Base-by-base conservation (phyloP, 1,284 basidiomycete genomes). In the Ganoderma meredithae region DNA sequence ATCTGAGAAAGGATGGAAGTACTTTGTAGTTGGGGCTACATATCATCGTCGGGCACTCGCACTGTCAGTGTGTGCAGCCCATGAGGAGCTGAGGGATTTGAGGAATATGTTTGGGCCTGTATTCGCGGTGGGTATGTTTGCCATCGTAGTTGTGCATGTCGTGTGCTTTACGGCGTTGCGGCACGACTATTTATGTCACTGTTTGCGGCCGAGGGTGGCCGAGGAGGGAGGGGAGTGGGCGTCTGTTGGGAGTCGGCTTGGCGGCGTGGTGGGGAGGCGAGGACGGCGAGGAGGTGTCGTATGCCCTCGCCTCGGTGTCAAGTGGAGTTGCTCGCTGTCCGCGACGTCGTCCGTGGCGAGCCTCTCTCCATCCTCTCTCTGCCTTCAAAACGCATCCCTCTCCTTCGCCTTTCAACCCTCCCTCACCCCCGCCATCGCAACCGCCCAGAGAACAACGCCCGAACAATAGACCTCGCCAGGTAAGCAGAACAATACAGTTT, bases 31-130 rank as follows among this genome's bases (percentile, higher is more conserved):
- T 31, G 27, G 3, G 27, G 27, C 27, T 31, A 31, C 27, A n/a
- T n/a, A n/a, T n/a, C n/a, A n/a, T n/a, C n/a, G n/a, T n/a, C n/a
- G n/a, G 27, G 3, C 77, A 79, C 63, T 64, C 69, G 12, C 63
- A 58, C 13, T 78, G 78, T 1, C 78, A 78, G 1, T 78, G 79
- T 80, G 79, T 62, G 76, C 77, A n/a, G 77, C 79, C 17, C 63
- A 73, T 49, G 79, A 80, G 69, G 61, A 65, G 40, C 78, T 71
- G 0, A 70, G 64, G 7, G 79, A 80, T 68, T n/a, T 80, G 67
- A 71, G 76, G 39, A 72, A 69, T 53, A 76, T 76, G 75, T 76
- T 75, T 9, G 73, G 74, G n/a, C 71, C 72, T 36, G 74, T 70
- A 27, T 72, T 65, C 47, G 73, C 68, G 8, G 71, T 74, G n/a